These are phyloP conservation scores for Moricandia moricandioides DNA, from an alignment of 345 rosid species.

Conservation along the genomic window DNA sequence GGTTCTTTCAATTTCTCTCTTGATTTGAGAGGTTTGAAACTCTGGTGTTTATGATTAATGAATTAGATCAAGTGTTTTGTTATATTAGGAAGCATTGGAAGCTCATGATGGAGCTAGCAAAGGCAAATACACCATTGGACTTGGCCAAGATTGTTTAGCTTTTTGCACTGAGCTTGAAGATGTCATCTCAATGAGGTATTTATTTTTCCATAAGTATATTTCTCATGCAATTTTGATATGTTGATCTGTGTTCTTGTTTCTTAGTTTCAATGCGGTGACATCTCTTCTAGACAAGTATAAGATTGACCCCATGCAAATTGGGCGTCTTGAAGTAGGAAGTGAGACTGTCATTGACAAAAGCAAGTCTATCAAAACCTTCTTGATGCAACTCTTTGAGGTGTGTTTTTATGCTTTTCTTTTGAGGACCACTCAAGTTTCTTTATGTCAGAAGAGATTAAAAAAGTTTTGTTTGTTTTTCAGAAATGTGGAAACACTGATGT, in stretches of 20 bases:
- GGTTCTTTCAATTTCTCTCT: neutral
- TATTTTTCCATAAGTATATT: neutral
- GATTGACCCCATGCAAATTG: constrained; percentile 89
- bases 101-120: constrained; percentile 95
- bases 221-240: neutral
- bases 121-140: constrained; percentile 98
- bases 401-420: neutral
- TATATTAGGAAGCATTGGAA: constrained; percentile 79
- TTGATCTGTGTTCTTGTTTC: constrained; percentile 10
- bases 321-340: constrained; percentile 98
- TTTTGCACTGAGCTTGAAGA: constrained; percentile 98
- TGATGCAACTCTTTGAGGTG: constrained; percentile 99
- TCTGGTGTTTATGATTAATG: neutral
- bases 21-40: neutral
- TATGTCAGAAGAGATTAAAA: neutral
- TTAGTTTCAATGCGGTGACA: constrained; percentile 84
- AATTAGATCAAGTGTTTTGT: neutral
- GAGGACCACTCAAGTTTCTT: neutral
- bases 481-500: constrained; percentile 90
- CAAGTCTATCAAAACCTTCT: constrained; percentile 96
- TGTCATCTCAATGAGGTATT: constrained; percentile 97
- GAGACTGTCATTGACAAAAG: constrained; percentile 99
- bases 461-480: constrained; percentile 42
- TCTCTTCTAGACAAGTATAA: constrained; percentile 89
- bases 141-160: constrained; percentile 97